phyloP scores from a whole-genome alignment of 306 rosid species.

The Pterocarpus macrocarpus region DNA sequence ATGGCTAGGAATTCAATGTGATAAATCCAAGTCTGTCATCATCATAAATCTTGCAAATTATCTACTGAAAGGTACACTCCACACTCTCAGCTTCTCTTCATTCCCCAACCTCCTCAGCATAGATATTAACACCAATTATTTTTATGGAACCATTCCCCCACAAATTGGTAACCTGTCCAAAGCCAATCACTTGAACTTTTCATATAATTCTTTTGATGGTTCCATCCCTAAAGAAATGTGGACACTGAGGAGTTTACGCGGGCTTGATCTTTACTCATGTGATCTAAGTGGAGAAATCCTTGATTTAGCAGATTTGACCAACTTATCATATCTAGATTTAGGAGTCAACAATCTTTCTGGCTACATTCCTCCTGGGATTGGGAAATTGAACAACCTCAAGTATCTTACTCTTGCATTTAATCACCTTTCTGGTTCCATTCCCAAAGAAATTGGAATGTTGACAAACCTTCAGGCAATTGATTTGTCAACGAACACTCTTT shows the following conservation, averaged over 20 bases:
- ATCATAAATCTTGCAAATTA: background rate
- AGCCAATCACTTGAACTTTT: background rate
- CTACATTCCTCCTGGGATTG: background rate
- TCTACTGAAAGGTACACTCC: background rate
- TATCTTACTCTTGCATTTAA: background rate
- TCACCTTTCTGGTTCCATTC: background rate
- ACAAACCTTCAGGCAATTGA: background rate
- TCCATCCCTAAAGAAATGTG: background rate
- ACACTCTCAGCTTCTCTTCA: background rate
- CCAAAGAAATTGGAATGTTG: background rate
- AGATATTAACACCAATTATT: background rate
- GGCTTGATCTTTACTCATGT: background rate
- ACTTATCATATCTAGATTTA: background rate
- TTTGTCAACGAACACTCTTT: background rate
- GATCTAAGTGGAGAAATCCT: background rate
- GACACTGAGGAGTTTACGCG: background rate
- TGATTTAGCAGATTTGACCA: background rate
- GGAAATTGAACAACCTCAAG: background rate
- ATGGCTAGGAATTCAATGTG: background rate
- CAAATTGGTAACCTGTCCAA: background rate
- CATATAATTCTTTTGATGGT: background rate
- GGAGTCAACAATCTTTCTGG: background rate
- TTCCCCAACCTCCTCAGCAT: background rate
- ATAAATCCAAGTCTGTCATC: background rate
- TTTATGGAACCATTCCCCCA: background rate